Conservation (phyloP, 1,139 yeast species). For the Pichia norvegensis region DNA sequence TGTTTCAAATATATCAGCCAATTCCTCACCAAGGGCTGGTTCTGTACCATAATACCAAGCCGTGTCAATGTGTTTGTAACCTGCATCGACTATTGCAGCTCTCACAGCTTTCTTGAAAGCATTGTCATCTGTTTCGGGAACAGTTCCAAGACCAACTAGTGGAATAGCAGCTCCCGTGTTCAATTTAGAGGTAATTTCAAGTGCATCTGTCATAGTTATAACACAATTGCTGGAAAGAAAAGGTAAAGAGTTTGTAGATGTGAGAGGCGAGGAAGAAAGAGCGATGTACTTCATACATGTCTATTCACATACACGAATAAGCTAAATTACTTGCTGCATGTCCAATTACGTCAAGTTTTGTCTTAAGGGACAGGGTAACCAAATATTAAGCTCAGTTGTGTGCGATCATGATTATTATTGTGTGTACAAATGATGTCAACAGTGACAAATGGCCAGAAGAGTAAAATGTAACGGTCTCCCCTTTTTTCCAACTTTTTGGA, state of each 20-base stretch:
- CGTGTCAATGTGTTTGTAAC: constrained; percentile 73
- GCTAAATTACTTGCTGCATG: not conserved
- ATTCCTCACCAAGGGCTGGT: constrained; percentile 56
- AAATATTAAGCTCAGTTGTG: no score
- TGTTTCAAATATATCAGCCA: constrained; percentile 56
- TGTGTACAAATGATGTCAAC: no score
- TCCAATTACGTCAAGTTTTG: not conserved
- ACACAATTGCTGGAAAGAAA: no score
- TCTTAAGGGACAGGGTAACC: not conserved
- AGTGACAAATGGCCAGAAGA: no score
- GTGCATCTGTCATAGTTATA: constrained; percentile 3
- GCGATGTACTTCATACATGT: not conserved
- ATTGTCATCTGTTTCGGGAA: constrained; percentile 50
- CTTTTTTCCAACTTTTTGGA: no score
- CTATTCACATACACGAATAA: no score
- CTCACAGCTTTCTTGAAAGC: constrained; percentile 54
- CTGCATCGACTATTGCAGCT: constrained; percentile 52
- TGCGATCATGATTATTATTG: no score
- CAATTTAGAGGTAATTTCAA: constrained; percentile 3
- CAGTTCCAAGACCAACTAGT: constrained; percentile 68
- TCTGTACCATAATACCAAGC: constrained; percentile 67
- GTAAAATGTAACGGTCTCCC: no score
- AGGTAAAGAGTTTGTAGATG: no score
- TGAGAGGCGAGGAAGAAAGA: not conserved
- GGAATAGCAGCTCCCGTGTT: constrained; percentile 65